Evolutionary conservation across 176 grass and related monocot genomes (phyloP).

Genomic region (Hyparrhenia diplandra): DNA sequence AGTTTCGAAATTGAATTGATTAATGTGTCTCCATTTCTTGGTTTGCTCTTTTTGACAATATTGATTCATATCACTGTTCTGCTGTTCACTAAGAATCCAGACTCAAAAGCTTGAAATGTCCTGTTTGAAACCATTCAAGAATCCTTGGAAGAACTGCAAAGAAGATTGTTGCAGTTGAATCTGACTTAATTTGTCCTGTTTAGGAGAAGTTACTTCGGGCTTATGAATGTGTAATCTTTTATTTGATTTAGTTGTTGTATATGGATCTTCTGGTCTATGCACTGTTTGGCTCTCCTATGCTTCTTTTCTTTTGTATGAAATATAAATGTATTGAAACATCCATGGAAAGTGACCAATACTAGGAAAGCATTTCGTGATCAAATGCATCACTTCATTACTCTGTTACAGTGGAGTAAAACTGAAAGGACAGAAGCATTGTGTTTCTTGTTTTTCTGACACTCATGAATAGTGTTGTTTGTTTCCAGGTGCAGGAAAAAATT

Average conservation of each 20-base stretch:
- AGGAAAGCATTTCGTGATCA: slow-evolving; percentile 9
- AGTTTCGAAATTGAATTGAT: background rate
- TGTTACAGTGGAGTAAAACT: background rate
- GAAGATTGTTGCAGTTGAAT: background rate
- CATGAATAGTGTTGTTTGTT: slow-evolving; percentile 18
- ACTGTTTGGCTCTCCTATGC: background rate
- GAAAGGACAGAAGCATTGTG: background rate
- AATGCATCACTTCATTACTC: slow-evolving; percentile 6
- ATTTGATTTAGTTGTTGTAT: background rate
- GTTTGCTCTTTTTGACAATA: background rate
- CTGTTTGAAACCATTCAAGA: background rate
- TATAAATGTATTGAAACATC: background rate
- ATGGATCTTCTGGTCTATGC: background rate
- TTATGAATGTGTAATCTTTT: background rate
- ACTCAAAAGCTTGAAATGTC: background rate
- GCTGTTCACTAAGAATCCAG: background rate
- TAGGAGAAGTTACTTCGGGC: background rate
- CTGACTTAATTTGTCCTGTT: background rate
- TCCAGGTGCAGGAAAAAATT: slow-evolving; percentile 58
- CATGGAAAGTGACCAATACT: background rate
- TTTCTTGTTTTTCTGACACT: background rate
- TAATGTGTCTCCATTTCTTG: background rate
- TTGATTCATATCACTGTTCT: background rate
- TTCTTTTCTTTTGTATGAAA: too few species aligned
- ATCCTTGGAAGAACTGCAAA: background rate